Conservation (phyloP, 352 stramenopile genomes). For the Phytopythium delawarense region DNA sequence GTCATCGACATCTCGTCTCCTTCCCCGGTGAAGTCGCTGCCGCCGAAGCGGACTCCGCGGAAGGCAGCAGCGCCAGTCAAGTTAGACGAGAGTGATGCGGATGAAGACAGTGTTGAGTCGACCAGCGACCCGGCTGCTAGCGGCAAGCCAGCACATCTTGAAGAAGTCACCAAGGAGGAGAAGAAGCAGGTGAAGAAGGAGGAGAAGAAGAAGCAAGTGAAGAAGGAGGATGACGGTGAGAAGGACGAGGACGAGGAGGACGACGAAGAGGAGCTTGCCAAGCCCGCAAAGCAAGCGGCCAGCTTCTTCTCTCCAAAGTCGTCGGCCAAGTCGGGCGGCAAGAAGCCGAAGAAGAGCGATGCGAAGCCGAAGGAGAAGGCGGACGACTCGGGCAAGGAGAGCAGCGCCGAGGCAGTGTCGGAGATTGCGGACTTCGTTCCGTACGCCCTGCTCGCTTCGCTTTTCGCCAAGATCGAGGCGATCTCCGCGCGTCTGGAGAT, state of each 20-base stretch:
- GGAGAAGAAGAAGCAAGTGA: not conserved
- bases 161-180: constrained; percentile 1
- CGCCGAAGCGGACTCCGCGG: constrained; percentile 1
- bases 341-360: constrained; percentile 8
- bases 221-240: constrained; percentile 5
- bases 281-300: constrained; percentile 6
- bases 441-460: constrained; percentile 59
- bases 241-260: constrained; percentile 20
- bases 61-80: constrained; percentile 10
- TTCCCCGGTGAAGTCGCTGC: not conserved
- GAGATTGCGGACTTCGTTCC: constrained; percentile 12
- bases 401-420: not conserved
- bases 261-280: constrained; percentile 9
- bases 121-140: constrained; percentile 4
- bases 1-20: constrained; percentile 35
- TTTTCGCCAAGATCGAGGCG: constrained; percentile 80
- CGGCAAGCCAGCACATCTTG: not conserved
- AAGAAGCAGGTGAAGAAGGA: constrained; percentile 1
- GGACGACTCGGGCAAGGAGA: constrained; percentile 5
- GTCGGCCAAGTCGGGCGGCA: constrained; percentile 1
- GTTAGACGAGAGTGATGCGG: constrained; percentile 4
- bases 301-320: constrained; percentile 30
- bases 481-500: constrained; percentile 74
- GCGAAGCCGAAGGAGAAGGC: constrained; percentile 8
- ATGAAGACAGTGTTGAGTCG: constrained; percentile 5